A percentile compares a stretch with the other conserved stretches of the same genome.
phyloP scores from a whole-genome alignment of 306 rosid species.

The Myrica gale region DNA sequence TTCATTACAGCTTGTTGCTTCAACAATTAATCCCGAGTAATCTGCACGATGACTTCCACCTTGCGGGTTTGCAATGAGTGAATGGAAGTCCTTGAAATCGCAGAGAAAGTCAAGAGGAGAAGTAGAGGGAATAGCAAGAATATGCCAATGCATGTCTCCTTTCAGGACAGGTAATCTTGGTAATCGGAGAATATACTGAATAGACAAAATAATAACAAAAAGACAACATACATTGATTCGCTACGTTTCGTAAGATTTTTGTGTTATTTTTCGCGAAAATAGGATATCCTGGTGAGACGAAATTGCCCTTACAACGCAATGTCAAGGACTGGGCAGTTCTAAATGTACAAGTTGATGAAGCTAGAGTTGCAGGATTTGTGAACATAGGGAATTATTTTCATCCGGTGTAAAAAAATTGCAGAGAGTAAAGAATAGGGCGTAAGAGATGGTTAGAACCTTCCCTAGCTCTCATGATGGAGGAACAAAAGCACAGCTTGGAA shows the following conservation, averaged over 20 bases:
- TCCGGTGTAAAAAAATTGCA: too few relatives aligned
- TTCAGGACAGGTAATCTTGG: background rate
- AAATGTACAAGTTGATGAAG: background rate
- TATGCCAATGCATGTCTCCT: slow-evolving; percentile 1
- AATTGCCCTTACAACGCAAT: background rate
- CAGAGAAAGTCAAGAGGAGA: background rate
- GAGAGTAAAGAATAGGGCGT: too few relatives aligned
- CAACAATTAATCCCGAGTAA: background rate
- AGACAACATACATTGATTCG: too few relatives aligned
- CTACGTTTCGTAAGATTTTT: background rate
- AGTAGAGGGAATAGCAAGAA: background rate
- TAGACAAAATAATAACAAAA: too few relatives aligned
- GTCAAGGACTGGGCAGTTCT: background rate
- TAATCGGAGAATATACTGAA: background rate
- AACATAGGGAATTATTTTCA: background rate
- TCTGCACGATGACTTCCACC: background rate
- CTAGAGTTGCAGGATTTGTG: background rate
- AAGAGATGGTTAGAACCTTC: too few relatives aligned
- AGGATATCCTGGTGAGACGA: background rate
- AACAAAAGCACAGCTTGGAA: too few relatives aligned
- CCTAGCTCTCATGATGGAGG: too few relatives aligned
- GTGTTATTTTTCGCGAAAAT: background rate
- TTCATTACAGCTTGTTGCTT: background rate
- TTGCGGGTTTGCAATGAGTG: background rate
- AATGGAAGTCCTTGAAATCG: background rate